These are phyloP conservation scores for Saccharomyces paradoxus DNA, from an alignment of 805 yeast genomes.

Conservation along the genomic window DNA sequence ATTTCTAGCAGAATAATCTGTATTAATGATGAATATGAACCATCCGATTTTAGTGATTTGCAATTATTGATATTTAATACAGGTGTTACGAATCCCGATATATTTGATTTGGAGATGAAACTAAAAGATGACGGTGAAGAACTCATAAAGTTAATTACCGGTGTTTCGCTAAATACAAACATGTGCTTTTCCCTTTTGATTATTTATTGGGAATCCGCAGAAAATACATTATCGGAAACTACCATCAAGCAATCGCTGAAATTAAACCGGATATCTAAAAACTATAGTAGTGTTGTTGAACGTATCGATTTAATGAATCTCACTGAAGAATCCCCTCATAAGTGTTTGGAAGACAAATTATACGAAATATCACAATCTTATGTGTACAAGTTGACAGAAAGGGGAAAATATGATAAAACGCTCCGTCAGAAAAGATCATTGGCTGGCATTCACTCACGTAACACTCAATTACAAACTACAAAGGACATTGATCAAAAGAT, in stretches of 20 bases:
- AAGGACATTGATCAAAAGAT: constrained; percentile 23
- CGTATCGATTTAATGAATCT: constrained; percentile 26
- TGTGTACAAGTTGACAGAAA: constrained; percentile 27
- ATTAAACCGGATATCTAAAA: constrained; percentile 25
- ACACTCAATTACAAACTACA: constrained; percentile 4
- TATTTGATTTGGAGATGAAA: constrained; percentile 30
- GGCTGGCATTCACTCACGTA: constrained; percentile 9
- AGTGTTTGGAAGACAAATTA: constrained; percentile 25
- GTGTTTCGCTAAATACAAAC: constrained; percentile 30
- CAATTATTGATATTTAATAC: constrained; percentile 34
- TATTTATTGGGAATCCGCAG: constrained; percentile 36
- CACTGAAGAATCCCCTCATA: constrained; percentile 25
- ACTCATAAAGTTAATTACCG: constrained; percentile 30
- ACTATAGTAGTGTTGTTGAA: constrained; percentile 22
- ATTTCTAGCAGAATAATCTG: constrained; percentile 16
- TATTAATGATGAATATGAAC: constrained; percentile 18
- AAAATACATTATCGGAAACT: constrained; percentile 14
- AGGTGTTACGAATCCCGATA: constrained; percentile 29
- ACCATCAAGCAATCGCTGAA: constrained; percentile 16
- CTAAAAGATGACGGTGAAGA: constrained; percentile 29
- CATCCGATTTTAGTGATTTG: constrained; percentile 21
- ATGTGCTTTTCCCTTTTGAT: constrained; percentile 29
- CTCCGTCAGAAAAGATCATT: constrained; percentile 12
- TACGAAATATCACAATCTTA: constrained; percentile 19
- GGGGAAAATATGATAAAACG: constrained; percentile 26